Base-by-base conservation (phyloP, 257 asterid genomes). In the Marsdenia floribunda region DNA sequence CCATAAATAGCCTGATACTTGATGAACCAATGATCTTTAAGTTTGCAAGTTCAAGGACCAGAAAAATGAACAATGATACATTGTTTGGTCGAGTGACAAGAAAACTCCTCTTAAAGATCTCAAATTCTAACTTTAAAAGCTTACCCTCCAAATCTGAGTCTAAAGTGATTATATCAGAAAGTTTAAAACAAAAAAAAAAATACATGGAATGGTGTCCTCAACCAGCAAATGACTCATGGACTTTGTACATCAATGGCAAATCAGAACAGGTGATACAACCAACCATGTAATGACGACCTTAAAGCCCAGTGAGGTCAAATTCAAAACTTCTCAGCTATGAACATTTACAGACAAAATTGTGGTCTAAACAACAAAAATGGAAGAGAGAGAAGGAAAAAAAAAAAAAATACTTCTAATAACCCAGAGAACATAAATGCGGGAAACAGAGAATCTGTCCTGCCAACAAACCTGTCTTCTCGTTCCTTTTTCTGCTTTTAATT, bases 301-400 rank as follows among this genome's bases (percentile, higher is more conserved):
- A 4, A 15, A 7, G 71, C 52, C 1, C 29, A 33, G 52, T 11
- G 22, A 19, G 42, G 71, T 66, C 52, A 38, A 44, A 49, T 65
- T 37, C 49, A 65, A 65, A 65, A 21, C 1, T 21, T 21, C 10
- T 35, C 22, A 5, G 49, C 26, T 13, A 37, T 2, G 14, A 66
- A 6, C 71, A 66, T 65, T 37, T 66, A 66, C 52, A 66, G 71
- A 66, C 71, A 38, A 66, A 65, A 65, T 16, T 38, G 71, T 66
- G 16, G 50, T 19, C 71, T 38, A 66, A 65, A 7, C 6, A 21
- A 37, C 29, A 55, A 53, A 52, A 11, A 5, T 8, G 35, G 2
- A 44, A 44, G 6, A 7, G 10, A 8, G 10, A 1, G 12, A 7
- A 3, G 6, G 6, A 38, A 38, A 38, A 38, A 38, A 38, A 49